phyloP scores from a whole-genome alignment of 2,329 filamentous ascomycete genomes.

The Pleoardoris graminearum region DNA sequence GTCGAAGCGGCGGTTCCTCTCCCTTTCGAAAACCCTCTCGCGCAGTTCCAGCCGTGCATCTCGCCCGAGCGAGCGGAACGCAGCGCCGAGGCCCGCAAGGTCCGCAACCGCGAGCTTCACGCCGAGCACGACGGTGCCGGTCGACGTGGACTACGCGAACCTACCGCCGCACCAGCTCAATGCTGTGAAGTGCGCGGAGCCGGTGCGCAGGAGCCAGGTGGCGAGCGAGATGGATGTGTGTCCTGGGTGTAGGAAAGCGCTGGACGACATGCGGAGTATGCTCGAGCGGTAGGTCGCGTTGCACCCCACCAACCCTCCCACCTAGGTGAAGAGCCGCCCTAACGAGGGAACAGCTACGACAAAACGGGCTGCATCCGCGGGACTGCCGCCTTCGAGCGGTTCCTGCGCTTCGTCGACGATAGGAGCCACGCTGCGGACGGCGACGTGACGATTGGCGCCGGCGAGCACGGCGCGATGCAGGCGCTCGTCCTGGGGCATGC shows the following conservation, averaged over 20 bases:
- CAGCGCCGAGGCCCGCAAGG: not conserved
- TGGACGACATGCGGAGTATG: slow-evolving; percentile 3
- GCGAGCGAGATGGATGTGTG: slow-evolving; percentile 1
- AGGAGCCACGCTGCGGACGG: not conserved
- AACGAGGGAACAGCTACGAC: not conserved
- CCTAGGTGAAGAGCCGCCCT: not conserved
- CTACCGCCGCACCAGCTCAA: not conserved
- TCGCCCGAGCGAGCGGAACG: not conserved
- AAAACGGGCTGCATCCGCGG: slow-evolving; percentile 6
- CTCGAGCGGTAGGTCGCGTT: not conserved
- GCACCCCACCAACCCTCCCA: too few species aligned
- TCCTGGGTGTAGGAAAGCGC: not conserved
- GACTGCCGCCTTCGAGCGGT: not conserved
- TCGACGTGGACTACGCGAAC: not conserved
- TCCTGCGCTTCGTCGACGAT: slow-evolving; percentile 2
- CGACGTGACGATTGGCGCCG: slow-evolving; percentile 2
- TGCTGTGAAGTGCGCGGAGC: not conserved
- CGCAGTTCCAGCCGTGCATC: not conserved
- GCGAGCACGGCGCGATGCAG: slow-evolving; percentile 2
- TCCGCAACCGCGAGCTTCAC: not conserved
- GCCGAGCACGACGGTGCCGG: not conserved
- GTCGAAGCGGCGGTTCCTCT: not conserved
- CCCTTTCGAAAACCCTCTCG: not conserved
- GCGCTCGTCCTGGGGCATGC: slow-evolving; percentile 3
- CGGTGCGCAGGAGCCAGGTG: not conserved